These are phyloP conservation scores for Neopestalotiopsis sp. DNA, from an alignment of 2,329 filamentous ascomycete species.

Conservation along the genomic window DNA sequence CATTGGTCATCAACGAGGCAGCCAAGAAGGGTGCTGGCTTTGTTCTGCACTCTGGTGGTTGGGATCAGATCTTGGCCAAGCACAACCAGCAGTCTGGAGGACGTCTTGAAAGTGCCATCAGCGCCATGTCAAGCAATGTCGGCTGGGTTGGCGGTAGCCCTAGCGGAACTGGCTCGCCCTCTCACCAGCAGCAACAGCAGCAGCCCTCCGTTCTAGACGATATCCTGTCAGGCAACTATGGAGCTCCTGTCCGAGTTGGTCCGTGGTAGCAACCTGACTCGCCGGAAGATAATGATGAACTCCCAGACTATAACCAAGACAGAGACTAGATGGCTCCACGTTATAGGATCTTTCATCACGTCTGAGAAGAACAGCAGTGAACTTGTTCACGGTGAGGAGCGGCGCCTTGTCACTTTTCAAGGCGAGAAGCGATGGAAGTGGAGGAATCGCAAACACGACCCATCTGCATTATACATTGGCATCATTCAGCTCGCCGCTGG, in stretches of 20 bases:
- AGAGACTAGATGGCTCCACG: neutral
- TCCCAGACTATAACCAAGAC: neutral
- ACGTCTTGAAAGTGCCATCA: slow-evolving; percentile 79
- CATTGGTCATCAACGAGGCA: slow-evolving; percentile 86
- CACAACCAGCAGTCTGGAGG: slow-evolving; percentile 89
- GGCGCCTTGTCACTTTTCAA: neutral
- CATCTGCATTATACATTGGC: neutral
- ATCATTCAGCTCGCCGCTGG: slow-evolving; percentile 15
- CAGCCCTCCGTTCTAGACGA: slow-evolving; percentile 66
- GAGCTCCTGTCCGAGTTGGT: slow-evolving; percentile 65
- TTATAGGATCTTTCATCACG: neutral
- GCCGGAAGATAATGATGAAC: neutral
- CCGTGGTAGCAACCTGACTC: slow-evolving; percentile 46
- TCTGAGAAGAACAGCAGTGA: neutral
- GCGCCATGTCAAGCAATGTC: slow-evolving; percentile 74
- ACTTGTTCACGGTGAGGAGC: neutral
- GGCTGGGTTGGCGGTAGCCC: slow-evolving; percentile 72
- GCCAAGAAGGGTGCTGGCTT: slow-evolving; percentile 91
- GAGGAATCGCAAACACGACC: neutral
- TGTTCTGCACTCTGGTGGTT: slow-evolving; percentile 84
- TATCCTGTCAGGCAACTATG: slow-evolving; percentile 64
- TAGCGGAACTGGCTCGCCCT: slow-evolving; percentile 20
- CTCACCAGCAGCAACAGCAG: slow-evolving; percentile 24
- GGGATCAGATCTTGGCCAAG: slow-evolving; percentile 86
- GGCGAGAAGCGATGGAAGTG: neutral